Conservation (phyloP, 345 rosid species). For the Arabidopsis arenosa region DNA sequence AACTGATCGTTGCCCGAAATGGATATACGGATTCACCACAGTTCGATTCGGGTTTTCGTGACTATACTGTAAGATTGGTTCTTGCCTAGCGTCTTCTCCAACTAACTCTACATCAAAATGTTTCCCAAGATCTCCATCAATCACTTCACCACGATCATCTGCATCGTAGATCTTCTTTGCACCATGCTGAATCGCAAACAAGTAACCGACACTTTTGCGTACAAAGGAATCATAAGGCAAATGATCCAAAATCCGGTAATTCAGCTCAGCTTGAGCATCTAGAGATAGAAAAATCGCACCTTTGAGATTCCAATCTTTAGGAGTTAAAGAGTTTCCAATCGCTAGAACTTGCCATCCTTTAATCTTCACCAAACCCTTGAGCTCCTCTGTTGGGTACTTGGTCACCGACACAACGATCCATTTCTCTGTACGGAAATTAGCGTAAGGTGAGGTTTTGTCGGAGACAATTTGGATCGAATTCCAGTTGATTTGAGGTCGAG, state of each 20-base stretch:
- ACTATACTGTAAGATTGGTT: constrained; percentile 77
- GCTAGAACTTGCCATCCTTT: constrained; percentile 94
- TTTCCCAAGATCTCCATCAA: constrained; percentile 79
- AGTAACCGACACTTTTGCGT: constrained; percentile 83
- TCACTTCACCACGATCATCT: constrained; percentile 89
- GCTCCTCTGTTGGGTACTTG: constrained; percentile 66
- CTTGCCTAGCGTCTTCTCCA: constrained; percentile 91
- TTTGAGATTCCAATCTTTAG: constrained; percentile 83
- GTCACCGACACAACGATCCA: constrained; percentile 93
- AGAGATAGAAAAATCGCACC: constrained; percentile 85
- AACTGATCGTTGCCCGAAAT: constrained; percentile 94
- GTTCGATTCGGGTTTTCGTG: constrained; percentile 84
- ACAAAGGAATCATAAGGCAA: constrained; percentile 81
- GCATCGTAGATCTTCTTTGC: constrained; percentile 91
- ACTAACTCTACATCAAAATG: constrained; percentile 90
- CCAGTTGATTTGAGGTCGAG: constrained; percentile 77
- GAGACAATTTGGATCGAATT: constrained; percentile 58
- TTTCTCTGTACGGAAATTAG: constrained; percentile 76
- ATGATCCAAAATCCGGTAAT: constrained; percentile 66
- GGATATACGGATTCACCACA: constrained; percentile 86
- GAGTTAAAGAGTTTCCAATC: constrained; percentile 82
- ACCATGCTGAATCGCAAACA: constrained; percentile 96
- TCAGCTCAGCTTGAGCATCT: constrained; percentile 75
- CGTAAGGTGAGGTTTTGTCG: constrained; percentile 65
- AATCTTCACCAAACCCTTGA: constrained; percentile 60